These are phyloP conservation scores for Aspergillus fructus DNA, from an alignment of 2,329 filamentous ascomycete genomes.

Conservation along the genomic window DNA sequence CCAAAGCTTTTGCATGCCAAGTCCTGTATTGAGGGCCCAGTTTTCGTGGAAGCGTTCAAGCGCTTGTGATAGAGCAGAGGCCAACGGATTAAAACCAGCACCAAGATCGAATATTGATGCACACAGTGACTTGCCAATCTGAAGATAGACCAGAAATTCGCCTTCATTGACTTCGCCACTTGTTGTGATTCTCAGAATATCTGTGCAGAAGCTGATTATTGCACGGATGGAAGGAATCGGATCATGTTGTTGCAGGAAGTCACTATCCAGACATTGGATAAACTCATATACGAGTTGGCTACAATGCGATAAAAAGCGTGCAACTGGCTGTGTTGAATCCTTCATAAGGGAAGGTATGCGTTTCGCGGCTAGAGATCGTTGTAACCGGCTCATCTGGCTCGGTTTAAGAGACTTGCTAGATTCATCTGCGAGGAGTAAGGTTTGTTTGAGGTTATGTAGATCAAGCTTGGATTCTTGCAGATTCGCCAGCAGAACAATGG, in stretches of 20 bases:
- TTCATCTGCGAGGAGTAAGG: slow-evolving; percentile 31
- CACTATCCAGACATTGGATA: slow-evolving; percentile 30
- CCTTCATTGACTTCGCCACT: slow-evolving; percentile 50
- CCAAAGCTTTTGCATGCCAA: slow-evolving; percentile 82
- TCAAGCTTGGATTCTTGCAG: slow-evolving; percentile 40
- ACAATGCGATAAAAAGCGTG: slow-evolving; percentile 38
- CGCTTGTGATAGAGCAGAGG: slow-evolving; percentile 26
- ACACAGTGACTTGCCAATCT: slow-evolving; percentile 37
- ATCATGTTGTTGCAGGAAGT: slow-evolving; percentile 25
- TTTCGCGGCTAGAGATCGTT: slow-evolving; percentile 41
- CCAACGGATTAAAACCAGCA: slow-evolving; percentile 27
- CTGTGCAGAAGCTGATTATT: slow-evolving; percentile 48
- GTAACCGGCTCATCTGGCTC: slow-evolving; percentile 42
- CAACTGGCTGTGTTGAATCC: slow-evolving; percentile 42
- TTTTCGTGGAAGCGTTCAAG: slow-evolving; percentile 63
- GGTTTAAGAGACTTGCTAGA: slow-evolving; percentile 37
- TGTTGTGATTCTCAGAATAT: slow-evolving; percentile 47
- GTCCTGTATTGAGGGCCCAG: slow-evolving; percentile 71
- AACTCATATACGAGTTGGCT: slow-evolving; percentile 36
- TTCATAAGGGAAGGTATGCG: slow-evolving; percentile 43
- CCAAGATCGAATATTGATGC: slow-evolving; percentile 33
- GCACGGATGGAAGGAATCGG: slow-evolving; percentile 28
- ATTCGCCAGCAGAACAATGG: slow-evolving; percentile 30
- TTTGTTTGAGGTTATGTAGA: slow-evolving; percentile 35
- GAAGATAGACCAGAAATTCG: slow-evolving; percentile 55